Evolutionary conservation across 805 yeast species (phyloP), one percentile per base, ranked within the genome.

Genomic region (Sugiyamaella valdiviana): DNA sequence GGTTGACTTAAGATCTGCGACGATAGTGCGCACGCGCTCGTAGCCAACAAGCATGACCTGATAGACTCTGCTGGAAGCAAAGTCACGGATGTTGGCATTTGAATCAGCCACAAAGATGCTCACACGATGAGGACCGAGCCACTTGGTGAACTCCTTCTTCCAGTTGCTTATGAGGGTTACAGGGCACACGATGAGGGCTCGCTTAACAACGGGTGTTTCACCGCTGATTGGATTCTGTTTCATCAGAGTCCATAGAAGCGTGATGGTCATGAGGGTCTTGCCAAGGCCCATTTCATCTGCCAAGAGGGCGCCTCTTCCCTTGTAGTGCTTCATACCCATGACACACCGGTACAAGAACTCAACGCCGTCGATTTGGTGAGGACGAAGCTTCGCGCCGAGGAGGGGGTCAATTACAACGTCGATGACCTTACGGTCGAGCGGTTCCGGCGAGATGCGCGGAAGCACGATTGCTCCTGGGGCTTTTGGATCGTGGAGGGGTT

Each of bases 241-340:
- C 16, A 87, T 63, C 16, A 93, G 64, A 0, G 96, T 88, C 95
- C 95, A 88, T 3, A 91, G 74, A 37, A 88, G 63, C 0, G 95
- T 62, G 5, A 93, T 91, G 0, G 96, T 79, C 77, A 83, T 90
- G 38, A 93, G 66, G 0, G 98, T 90, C 59, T 85, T 85, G 1
- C 96, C 96, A 15, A 93, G 70, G 0, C 99, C 99, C 99, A 93
- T 93, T 58, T 91, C 98, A 65, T 93, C 99, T 0, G 99, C 99
- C 39, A 93, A 65, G 4, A 93, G 67, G 1, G 91, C 90, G 0
- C 99, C 98, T 39, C 66, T 57, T 1, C 70, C 68, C 10, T 54
- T 44, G 17, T 66, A 66, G 3, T 73, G 74, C 21, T 76, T 68
- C 45, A 76, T 66, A 0, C 95, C 95, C 82, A 84, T 78, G 1